Base-by-base conservation (phyloP, 2,329 filamentous ascomycete species). In the Leptographium procerum region DNA sequence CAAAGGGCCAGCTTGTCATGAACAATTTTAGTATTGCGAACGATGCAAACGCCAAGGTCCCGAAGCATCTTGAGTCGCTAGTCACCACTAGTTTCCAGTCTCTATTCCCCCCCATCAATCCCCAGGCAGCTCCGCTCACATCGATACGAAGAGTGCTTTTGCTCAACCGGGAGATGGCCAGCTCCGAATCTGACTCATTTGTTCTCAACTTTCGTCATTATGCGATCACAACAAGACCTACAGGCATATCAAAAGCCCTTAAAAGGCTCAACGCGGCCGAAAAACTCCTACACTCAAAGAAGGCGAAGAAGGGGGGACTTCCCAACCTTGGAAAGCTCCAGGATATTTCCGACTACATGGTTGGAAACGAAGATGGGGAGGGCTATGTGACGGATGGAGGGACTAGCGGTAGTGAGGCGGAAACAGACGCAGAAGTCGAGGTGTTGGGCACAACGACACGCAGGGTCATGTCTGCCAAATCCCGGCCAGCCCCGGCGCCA, bases 361-460 rank as follows among this genome's bases (percentile, higher is more conserved):
- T 96, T 43, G 91, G 95, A 58, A 86, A 85, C 3, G 89, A 89
- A 47, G 81, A 82, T 24, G 86, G 84, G 16, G 77, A 83, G 22
- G 90, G 92, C 3, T 99, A 97, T 72, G 88, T 91, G 65, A 94
- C 89, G 5, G 92, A 94, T 59, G 82, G 64, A 9, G 64, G 74
- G 24, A 87, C 85, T 1, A 95, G 89, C 63, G 94, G 95, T 59
- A 96, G 89, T 47, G 94, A 99, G 69, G 77, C 88, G 28, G 94
- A 97, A 62, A 96, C 92, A 0, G 94, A 99, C 68, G 91, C 90
- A 50, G 94, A 99, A 72, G 89, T 99, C 13, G 94, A 99, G 69
- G 84, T 99, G 26, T 81, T 77, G 22, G 84, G 85, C 74, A 80
- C 76, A 59, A 74, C 84, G 58, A 76, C 85, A 1, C 78, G 82